Percentiles rank a stretch among this genome's conserved stretches.
These are phyloP conservation scores for Selaginella tamariscina DNA, from an alignment of 75 land plant species.

Conservation along the genomic window DNA sequence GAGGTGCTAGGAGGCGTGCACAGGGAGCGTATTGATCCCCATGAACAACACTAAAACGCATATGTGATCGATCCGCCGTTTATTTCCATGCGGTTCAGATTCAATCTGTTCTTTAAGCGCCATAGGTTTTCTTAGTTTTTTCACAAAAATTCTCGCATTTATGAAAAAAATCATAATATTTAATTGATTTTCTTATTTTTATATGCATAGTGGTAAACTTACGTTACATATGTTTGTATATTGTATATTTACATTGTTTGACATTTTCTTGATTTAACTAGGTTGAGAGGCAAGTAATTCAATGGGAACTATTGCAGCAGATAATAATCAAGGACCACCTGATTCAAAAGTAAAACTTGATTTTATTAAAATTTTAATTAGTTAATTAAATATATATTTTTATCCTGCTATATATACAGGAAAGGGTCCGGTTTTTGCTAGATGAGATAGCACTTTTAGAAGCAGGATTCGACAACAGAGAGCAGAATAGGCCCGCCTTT, in stretches of 20 bases:
- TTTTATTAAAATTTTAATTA: not conserved
- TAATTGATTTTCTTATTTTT: not conserved
- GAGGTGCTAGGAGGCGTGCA: not conserved
- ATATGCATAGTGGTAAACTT: not conserved
- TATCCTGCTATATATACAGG: not conserved
- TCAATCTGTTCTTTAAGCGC: not conserved
- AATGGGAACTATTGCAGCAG: not conserved
- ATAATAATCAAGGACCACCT: not conserved
- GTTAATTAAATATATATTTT: not conserved
- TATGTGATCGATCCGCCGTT: not conserved
- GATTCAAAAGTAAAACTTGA: not conserved
- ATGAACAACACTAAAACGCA: not conserved
- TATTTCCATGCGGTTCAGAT: not conserved
- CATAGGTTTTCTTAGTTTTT: conserved; percentile 3
- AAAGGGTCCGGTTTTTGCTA: not conserved
- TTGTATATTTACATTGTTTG: not conserved
- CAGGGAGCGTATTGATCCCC: not conserved
- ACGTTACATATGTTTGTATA: not conserved
- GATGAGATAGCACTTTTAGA: not conserved
- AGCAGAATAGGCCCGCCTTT: too few relatives aligned
- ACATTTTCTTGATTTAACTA: not conserved
- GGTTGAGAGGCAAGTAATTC: too few relatives aligned
- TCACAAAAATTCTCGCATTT: too few relatives aligned
- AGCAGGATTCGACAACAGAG: not conserved
- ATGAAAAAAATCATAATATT: too few relatives aligned